Conservation (phyloP, 2,329 filamentous ascomycete genomes). For the Biscogniauxia marginata region DNA sequence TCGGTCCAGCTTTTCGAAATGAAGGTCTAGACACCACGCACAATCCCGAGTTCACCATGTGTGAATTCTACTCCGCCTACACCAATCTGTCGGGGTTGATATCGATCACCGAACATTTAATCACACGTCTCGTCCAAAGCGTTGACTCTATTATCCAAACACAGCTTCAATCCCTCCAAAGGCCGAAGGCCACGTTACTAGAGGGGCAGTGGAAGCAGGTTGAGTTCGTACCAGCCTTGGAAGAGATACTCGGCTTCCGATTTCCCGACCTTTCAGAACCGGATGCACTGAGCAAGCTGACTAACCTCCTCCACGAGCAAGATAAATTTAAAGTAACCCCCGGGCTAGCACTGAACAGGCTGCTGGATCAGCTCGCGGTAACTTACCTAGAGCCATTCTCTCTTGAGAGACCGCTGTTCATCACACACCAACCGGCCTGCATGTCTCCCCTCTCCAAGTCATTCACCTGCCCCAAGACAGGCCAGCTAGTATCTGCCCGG, state of each 20-base stretch:
- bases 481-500: slow-evolving; percentile 74
- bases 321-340: slow-evolving; percentile 61
- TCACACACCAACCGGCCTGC: slow-evolving; percentile 84
- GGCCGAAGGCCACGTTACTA: slow-evolving; percentile 49
- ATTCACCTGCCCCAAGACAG: slow-evolving; percentile 65
- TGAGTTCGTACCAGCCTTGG: slow-evolving; percentile 79
- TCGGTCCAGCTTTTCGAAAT: slow-evolving; percentile 89
- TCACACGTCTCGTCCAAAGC: slow-evolving; percentile 57
- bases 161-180: slow-evolving; percentile 45
- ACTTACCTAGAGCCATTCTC: slow-evolving; percentile 78
- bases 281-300: slow-evolving; percentile 58
- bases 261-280: slow-evolving; percentile 62
- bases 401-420: slow-evolving; percentile 68
- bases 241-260: slow-evolving; percentile 61
- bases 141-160: slow-evolving; percentile 44
- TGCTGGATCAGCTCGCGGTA: slow-evolving; percentile 79
- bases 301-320: slow-evolving; percentile 53
- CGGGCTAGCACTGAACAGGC: slow-evolving; percentile 53
- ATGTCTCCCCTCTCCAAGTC: slow-evolving; percentile 92
- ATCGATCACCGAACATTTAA: slow-evolving; percentile 68
- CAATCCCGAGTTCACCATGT: slow-evolving; percentile 96
- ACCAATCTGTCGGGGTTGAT: slow-evolving; percentile 75
- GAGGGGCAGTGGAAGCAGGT: slow-evolving; percentile 62
- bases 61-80: slow-evolving; percentile 93
- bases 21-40: slow-evolving; percentile 89